phyloP scores from a whole-genome alignment of 306 rosid species.

The Lathyrus oleraceus region DNA sequence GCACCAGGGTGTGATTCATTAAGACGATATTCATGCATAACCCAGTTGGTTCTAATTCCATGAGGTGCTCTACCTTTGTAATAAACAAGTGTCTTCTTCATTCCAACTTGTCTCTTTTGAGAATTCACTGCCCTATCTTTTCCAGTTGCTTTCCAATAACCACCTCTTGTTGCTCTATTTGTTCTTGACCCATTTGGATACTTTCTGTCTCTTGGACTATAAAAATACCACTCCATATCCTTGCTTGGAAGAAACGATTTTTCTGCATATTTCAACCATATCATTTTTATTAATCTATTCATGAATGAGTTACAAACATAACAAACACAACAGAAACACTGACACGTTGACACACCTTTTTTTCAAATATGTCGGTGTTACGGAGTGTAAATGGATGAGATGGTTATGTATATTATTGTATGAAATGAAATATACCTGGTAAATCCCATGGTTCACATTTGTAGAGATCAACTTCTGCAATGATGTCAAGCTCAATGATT shows the following conservation, averaged over 20 bases:
- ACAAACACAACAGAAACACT: too few relatives aligned
- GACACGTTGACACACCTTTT: too few relatives aligned
- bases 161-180: constrained; percentile 82
- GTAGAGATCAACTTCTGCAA: constrained; percentile 95
- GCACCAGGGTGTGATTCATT: constrained; percentile 49
- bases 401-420: background rate
- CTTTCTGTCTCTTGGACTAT: constrained; percentile 87
- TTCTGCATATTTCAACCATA: constrained; percentile 38
- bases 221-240: constrained; percentile 97
- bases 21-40: constrained; percentile 94
- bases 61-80: constrained; percentile 94
- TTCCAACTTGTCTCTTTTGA: constrained; percentile 63
- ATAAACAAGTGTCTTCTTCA: constrained; percentile 94
- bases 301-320: background rate
- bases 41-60: constrained; percentile 92
- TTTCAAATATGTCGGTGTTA: too few relatives aligned
- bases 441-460: constrained; percentile 98
- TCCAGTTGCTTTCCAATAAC: constrained; percentile 97
- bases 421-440: constrained; percentile 59
- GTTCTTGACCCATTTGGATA: constrained; percentile 99
- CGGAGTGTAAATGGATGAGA: background rate
- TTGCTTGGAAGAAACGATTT: constrained; percentile 87
- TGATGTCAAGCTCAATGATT: constrained; percentile 89
- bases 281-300: background rate
- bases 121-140: constrained; percentile 81